Evolutionary conservation across 2,329 filamentous ascomycete genomes (phyloP), one percentile per base, ranked within the genome.

Genomic region (Xylariaceae sp.): DNA sequence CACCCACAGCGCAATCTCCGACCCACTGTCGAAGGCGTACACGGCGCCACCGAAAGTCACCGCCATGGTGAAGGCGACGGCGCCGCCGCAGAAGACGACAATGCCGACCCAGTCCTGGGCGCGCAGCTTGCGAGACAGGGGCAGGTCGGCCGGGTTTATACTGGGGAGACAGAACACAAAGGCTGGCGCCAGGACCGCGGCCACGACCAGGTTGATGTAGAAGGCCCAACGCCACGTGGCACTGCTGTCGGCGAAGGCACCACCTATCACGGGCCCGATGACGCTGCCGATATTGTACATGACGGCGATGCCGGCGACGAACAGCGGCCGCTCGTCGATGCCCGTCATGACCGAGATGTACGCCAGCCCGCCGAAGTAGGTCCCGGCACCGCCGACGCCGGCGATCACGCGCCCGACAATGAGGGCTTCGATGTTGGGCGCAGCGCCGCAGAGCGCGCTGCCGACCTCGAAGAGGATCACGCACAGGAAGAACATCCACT

Each of bases 191-290:
- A 43, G 38, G 16, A 62, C 49, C 18, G 43, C 65, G 6, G 55
- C 71, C 1, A 68, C 60, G 29, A 69, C 53, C 1, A 77, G 57
- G 43, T 77, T 78, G 55, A 78, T 67, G 44, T 79, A 79, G 36
- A 70, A 70, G 1, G 55, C 55, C 60, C 61, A 68, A 27, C 68
- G 41, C 68, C 67, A 72, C 0, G 57, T 61, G 1, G 58, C 65
- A 1, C 52, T 37, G 5, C 50, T 58, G 16, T 62, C 59, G 4
- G 55, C 53, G 26, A 72, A 69, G 0, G 59, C 63, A 13, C 68
- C 67, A 8, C 67, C 66, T 9, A 70, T 51, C 11, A 72, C 53
- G 1, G 63, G 63, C 0, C 64, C 64, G 3, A 67, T 37, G 10
- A 62, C 51, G 3, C 53, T 48, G 5, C 63, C 64, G 14, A 58